A percentile compares a stretch with the other conserved stretches of the same genome.
These are phyloP conservation scores for Calonectria multiphialidica DNA, from an alignment of 2,329 filamentous ascomycete species.

Conservation along the genomic window DNA sequence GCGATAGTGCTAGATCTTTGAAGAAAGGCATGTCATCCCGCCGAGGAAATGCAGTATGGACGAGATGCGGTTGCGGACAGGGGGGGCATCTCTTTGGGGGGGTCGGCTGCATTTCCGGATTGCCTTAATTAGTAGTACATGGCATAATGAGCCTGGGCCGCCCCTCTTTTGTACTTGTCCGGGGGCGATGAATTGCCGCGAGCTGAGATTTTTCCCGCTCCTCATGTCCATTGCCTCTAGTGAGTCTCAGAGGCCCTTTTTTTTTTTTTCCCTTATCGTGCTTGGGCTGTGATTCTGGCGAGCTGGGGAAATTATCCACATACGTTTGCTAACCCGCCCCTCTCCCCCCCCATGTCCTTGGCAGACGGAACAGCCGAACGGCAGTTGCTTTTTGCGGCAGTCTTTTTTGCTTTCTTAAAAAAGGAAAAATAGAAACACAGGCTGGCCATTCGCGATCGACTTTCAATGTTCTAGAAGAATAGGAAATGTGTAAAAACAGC, in stretches of 20 bases:
- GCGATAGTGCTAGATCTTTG: not conserved
- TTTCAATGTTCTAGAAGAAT: constrained; percentile 10
- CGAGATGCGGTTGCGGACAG: not conserved
- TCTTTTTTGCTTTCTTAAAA: constrained; percentile 27
- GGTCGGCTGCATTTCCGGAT: not conserved
- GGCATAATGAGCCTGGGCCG: not conserved
- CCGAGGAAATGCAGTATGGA: not conserved
- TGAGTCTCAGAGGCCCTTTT: not conserved
- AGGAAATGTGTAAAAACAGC: not conserved
- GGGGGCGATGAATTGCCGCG: not conserved
- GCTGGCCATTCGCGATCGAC: constrained; percentile 33
- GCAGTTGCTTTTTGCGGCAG: constrained; percentile 27
- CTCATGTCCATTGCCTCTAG: no score
- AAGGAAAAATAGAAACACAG: constrained; percentile 35
- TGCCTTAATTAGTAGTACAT: not conserved
- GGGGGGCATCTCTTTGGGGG: not conserved
- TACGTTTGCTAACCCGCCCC: not conserved
- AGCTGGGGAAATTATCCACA: not conserved
- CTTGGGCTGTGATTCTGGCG: not conserved
- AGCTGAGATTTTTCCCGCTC: not conserved
- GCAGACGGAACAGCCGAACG: not conserved
- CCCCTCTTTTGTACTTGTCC: not conserved
- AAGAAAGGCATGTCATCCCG: not conserved
- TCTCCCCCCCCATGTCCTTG: not conserved
- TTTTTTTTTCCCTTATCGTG: not conserved